Conservation (phyloP, 768 basidiomycete species). For the Hygrophoropsis aurantiaca region DNA sequence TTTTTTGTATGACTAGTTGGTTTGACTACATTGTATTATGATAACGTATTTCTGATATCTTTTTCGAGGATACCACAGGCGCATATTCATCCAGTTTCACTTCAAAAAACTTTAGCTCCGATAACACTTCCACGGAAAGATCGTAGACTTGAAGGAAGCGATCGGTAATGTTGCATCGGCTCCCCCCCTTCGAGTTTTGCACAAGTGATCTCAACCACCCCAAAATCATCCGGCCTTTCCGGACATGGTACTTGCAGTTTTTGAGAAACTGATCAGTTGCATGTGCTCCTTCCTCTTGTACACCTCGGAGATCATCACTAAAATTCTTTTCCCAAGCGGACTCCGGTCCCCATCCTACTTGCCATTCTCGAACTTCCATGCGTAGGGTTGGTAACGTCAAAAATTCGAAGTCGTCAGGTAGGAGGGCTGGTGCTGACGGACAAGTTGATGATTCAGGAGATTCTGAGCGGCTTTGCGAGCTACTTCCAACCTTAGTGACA, state of each 20-base stretch:
- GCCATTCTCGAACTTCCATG: not conserved
- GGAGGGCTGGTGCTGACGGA: too few species aligned
- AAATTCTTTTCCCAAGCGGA: not conserved
- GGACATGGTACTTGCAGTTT: not conserved
- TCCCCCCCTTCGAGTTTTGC: too few species aligned
- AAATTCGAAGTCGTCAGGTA: too few species aligned
- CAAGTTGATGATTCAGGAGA: too few species aligned
- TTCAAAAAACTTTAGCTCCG: not conserved
- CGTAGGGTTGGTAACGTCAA: not conserved
- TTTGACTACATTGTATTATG: not conserved
- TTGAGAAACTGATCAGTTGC: not conserved
- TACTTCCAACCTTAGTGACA: too few species aligned
- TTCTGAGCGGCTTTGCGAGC: too few species aligned
- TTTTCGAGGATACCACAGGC: slow-evolving; percentile 1
- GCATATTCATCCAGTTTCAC: slow-evolving; percentile 6
- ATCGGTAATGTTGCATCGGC: too few species aligned
- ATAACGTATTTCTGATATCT: not conserved
- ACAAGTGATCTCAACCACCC: too few species aligned
- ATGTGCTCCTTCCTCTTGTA: not conserved
- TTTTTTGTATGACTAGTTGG: too few species aligned
- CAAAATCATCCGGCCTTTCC: not conserved
- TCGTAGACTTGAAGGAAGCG: slow-evolving; percentile 1
- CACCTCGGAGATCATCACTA: not conserved
- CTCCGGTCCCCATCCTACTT: not conserved
- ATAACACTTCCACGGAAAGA: not conserved